Evolutionary conservation across 78 protist genomes (phyloP), one percentile per base, ranked within the genome.

Genomic region (Guillardia theta): DNA sequence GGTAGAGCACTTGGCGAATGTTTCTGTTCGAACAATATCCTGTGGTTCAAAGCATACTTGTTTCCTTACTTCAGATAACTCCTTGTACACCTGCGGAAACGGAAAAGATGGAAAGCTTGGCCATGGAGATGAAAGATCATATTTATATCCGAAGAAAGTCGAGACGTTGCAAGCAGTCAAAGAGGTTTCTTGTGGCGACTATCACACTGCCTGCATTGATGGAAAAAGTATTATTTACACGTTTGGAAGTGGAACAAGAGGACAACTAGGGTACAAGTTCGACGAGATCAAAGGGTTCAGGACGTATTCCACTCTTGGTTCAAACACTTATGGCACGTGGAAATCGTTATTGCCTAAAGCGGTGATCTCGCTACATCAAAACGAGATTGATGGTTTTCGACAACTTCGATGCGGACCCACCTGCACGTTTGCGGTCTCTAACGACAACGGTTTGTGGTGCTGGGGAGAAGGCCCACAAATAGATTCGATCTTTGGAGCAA

Each of bases 31-130:
- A 36, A 10, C 47, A 9, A 36, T 80, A 15, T 18, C 90, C 1
- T 39, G 48, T 53, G 90, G 90, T 30, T 37, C 19, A n/a, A 44
- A 3, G 30, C 90, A 80, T 53, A 44, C 90, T 33, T 5, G 22
- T 36, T 39, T 44, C 30, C 58, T 41, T 12, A 43, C 53, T 0
- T n/a, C 0, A 3, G 19, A 18, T 12, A 90, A 90, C 48, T n/a
- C 22, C 22, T 19, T 8, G 37, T 78, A 83, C 50, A 24, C 94
- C 22, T 93, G 80, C 58, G 94, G 94, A 24, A 12, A 45, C 33
- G 94, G 94, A 19, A 4, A 4, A 15, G 94, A 93, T 4, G 94
- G 94, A n/a, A 0, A 5, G 46, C 88, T 93, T 22, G 94, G 94
- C 6, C 94, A 93, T 48, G 94, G 94, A 19, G 92, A 93, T 47